These are phyloP conservation scores for Aurantiochytrium sp. DNA, from an alignment of 108 stramenopile genomes.

Conservation along the genomic window DNA sequence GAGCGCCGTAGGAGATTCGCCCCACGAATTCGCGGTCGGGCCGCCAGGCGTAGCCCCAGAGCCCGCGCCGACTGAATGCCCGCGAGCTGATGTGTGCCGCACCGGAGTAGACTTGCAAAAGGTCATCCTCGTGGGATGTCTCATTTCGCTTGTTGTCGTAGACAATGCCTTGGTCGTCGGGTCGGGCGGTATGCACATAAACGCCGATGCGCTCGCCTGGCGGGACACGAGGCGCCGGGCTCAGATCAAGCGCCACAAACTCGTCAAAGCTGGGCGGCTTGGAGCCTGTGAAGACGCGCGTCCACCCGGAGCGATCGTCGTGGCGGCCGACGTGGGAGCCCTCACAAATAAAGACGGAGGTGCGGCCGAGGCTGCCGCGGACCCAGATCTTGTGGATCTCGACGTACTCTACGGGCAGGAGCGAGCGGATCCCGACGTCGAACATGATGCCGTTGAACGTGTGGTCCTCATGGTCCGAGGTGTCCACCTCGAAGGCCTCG, in stretches of 20 bases:
- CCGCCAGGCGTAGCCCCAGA: constrained; percentile 27
- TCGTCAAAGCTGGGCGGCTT: background rate
- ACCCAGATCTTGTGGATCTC: background rate
- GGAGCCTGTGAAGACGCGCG: background rate
- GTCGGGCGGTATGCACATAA: background rate
- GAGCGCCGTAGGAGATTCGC: constrained; percentile 5
- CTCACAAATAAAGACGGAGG: background rate
- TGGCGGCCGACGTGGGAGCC: background rate
- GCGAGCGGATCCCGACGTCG: background rate
- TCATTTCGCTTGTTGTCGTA: background rate
- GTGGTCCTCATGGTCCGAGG: constrained; percentile 28
- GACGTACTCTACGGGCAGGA: background rate
- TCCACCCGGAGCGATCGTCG: background rate
- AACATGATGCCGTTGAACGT: constrained; percentile 35
- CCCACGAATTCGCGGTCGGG: constrained; percentile 16
- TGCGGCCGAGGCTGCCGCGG: background rate
- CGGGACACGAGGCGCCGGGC: background rate
- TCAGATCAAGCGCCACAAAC: background rate
- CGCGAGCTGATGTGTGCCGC: background rate
- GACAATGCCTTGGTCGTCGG: constrained; percentile 14
- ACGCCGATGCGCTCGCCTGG: background rate
- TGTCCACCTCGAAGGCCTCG: constrained; percentile 18
- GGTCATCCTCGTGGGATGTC: background rate
- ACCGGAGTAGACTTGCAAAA: background rate
- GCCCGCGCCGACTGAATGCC: background rate